A percentile compares a stretch with the other conserved stretches of the same genome.
These are phyloP conservation scores for Candolleomyces eurysporus DNA, from an alignment of 768 basidiomycete species.

Conservation along the genomic window DNA sequence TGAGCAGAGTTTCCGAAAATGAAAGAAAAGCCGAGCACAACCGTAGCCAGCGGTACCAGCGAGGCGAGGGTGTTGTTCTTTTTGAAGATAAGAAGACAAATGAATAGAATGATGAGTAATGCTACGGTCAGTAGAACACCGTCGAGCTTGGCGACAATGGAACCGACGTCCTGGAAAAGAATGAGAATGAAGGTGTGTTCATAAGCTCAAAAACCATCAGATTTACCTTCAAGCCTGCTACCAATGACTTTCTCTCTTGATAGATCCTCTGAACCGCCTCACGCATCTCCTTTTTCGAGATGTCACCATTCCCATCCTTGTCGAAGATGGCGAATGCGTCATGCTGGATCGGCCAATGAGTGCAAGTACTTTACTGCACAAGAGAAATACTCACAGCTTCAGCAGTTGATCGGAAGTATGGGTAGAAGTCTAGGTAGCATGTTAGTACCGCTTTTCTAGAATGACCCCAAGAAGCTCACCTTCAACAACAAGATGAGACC, in stretches of 20 bases:
- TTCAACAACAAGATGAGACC: conserved; percentile 64
- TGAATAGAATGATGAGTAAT: conserved; percentile 59
- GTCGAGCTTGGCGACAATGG: conserved; percentile 75
- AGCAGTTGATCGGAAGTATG: conserved; percentile 68
- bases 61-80: conserved; percentile 62
- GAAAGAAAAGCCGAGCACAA: conserved; percentile 82
- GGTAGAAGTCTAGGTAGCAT: conserved; percentile 60
- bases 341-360: conserved; percentile 35
- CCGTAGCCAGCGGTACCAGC: conserved; percentile 75
- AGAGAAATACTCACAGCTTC: conserved; percentile 56
- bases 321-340: conserved; percentile 72
- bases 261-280: conserved; percentile 82
- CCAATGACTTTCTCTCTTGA: conserved; percentile 69
- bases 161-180: conserved; percentile 56
- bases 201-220: not conserved
- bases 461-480: conserved; percentile 45
- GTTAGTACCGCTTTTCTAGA: no score
- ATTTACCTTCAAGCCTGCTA: conserved; percentile 64
- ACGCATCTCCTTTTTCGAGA: conserved; percentile 75
- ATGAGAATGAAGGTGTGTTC: not conserved
- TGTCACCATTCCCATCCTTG: conserved; percentile 82
- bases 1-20: conserved; percentile 83
- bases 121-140: conserved; percentile 64
- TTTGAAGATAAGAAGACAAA: conserved; percentile 76
- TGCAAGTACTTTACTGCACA: not conserved